Conservation (phyloP, 2,329 filamentous ascomycete genomes). For the Fusarium bulbicola region DNA sequence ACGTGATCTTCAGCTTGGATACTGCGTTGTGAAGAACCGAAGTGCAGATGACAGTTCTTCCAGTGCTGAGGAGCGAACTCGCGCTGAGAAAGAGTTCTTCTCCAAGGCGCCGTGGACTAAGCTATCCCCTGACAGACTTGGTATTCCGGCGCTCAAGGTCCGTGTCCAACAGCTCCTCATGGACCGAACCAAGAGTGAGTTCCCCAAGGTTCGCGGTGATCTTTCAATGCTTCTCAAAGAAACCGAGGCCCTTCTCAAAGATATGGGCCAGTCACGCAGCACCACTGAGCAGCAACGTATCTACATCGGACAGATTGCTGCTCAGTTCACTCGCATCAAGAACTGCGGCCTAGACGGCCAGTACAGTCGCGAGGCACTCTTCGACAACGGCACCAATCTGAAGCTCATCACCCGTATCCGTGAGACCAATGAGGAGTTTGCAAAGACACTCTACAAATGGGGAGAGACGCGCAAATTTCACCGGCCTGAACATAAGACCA, state of each 20-base stretch:
- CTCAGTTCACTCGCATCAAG: slow-evolving; percentile 42
- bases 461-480: not conserved
- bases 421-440: slow-evolving; percentile 50
- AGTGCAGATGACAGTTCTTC: slow-evolving; percentile 53
- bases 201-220: slow-evolving; percentile 49
- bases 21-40: slow-evolving; percentile 59
- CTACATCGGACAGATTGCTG: slow-evolving; percentile 48
- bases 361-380: slow-evolving; percentile 36
- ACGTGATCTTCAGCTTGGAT: slow-evolving; percentile 55
- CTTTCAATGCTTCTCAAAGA: slow-evolving; percentile 28
- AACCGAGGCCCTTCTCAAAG: slow-evolving; percentile 26
- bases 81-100: slow-evolving; percentile 52
- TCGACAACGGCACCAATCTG: slow-evolving; percentile 7
- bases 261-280: slow-evolving; percentile 45
- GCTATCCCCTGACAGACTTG: slow-evolving; percentile 43
- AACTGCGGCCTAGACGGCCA: slow-evolving; percentile 47
- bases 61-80: slow-evolving; percentile 44
- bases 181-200: slow-evolving; percentile 52
- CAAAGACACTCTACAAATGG: slow-evolving; percentile 36
- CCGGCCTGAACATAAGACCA: too few relatives aligned
- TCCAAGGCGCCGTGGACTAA: slow-evolving; percentile 47
- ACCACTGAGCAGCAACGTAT: slow-evolving; percentile 45
- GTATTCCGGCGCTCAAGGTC: slow-evolving; percentile 47
- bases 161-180: slow-evolving; percentile 51
- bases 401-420: slow-evolving; percentile 52